A percentile compares a stretch with the other conserved stretches of the same genome.
phyloP scores from a whole-genome alignment of 1,284 basidiomycete species.

The Ceratobasidium sp. region DNA sequence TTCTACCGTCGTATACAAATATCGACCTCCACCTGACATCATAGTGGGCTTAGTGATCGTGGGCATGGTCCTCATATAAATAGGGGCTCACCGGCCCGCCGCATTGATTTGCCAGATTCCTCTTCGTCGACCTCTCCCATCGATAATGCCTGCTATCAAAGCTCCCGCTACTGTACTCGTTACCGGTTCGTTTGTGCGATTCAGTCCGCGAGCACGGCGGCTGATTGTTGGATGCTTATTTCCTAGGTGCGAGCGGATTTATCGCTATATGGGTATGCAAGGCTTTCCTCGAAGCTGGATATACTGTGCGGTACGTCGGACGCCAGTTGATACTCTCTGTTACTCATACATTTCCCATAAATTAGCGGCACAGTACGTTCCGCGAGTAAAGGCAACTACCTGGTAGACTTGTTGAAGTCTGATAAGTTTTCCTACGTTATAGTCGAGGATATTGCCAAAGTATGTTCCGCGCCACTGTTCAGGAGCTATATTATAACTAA shows the following conservation, averaged over 20 bases:
- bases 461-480: background rate
- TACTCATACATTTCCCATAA: background rate
- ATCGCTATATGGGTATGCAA: slow-evolving; percentile 50
- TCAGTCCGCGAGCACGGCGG: background rate
- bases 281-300: slow-evolving; percentile 48
- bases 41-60: background rate
- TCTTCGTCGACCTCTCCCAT: background rate
- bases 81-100: background rate
- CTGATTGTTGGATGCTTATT: background rate
- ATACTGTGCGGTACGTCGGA: slow-evolving; percentile 40
- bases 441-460: slow-evolving; percentile 51
- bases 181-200: slow-evolving; percentile 32
- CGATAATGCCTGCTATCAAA: slow-evolving; percentile 48
- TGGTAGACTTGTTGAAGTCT: slow-evolving; percentile 48
- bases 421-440: slow-evolving; percentile 49
- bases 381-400: slow-evolving; percentile 49
- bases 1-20: no score
- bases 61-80: background rate
- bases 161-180: slow-evolving; percentile 50
- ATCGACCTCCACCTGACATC: no score
- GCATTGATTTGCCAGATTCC: background rate
- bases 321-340: background rate
- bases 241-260: slow-evolving; percentile 50
- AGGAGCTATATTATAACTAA: background rate
- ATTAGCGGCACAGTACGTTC: slow-evolving; percentile 48